Evolutionary conservation across 2,329 filamentous ascomycete species (phyloP), one percentile per base, ranked within the genome.

Genomic region (Fusarium sp.): DNA sequence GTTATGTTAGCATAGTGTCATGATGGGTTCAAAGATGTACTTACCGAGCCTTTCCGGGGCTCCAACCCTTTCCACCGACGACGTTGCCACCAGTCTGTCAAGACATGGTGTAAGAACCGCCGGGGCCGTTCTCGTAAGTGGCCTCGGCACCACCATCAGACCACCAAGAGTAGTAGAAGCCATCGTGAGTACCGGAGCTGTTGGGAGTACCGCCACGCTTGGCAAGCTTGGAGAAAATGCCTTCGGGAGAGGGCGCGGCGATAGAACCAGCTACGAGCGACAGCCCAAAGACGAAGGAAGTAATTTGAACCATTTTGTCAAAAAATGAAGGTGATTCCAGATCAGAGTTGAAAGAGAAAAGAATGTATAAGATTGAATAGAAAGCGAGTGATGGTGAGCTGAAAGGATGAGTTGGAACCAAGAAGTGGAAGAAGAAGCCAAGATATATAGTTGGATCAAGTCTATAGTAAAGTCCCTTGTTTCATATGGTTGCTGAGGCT

Each of bases 151-250:
- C 81, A 7, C 81, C 81, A 46, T 85, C 82, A 51, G 82, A 83
- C 83, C 83, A 85, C 76, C 80, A 86, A 8, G 80, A 84, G 64
- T 84, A 86, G 74, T 80, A 86, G 74, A 64, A 75, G 7, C 84
- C 84, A 53, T 82, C 80, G 72, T 78, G 75, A 7, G 53, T 77
- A 12, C 79, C 79, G 3, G 72, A 74, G 53, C 73, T 71, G 69
- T 73, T 85, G 49, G 84, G 79, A 12, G 79, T 81, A 28, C 74
- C 73, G 40, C 47, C 63, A 18, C 62, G 55, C 63, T 68, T 69
- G 37, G 69, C 77, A 13, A 80, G 47, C 63, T 65, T 69, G 40
- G 71, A 78, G 11, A 80, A 65, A 16, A 75, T 53, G 34, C 58
- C 72, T 14, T 64, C 64, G 11, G 66, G 63, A 32, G 69, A 56